phyloP scores from a whole-genome alignment of 129 eudicot genomes.

The Pittosporum tobira region DNA sequence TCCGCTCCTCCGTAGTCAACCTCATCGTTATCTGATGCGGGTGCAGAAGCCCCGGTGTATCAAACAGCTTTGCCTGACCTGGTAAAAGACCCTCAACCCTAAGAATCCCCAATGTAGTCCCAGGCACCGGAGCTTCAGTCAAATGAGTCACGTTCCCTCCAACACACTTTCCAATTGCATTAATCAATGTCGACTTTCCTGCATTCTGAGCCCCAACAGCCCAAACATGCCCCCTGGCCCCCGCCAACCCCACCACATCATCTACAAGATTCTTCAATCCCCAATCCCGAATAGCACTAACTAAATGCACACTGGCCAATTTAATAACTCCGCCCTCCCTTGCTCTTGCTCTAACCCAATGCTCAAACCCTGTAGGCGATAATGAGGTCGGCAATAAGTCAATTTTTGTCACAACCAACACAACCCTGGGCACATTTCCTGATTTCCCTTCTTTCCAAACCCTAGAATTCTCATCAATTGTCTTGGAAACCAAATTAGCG shows the following conservation, averaged over 20 bases:
- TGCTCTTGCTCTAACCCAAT: constrained; percentile 84
- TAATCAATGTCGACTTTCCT: constrained; percentile 79
- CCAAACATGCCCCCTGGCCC: constrained; percentile 90
- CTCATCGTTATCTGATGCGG: constrained; percentile 86
- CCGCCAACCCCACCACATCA: constrained; percentile 71
- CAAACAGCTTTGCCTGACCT: constrained; percentile 76
- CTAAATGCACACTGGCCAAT: constrained; percentile 76
- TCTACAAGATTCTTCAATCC: constrained; percentile 77
- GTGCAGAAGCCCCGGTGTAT: constrained; percentile 92
- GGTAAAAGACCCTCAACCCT: constrained; percentile 78
- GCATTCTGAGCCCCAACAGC: constrained; percentile 97
- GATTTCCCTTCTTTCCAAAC: constrained; percentile 92
- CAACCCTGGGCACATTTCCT: constrained; percentile 78
- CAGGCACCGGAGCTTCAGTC: constrained; percentile 94
- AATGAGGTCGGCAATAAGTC: constrained; percentile 61
- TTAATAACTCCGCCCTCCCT: constrained; percentile 73
- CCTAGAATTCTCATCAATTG: constrained; percentile 58
- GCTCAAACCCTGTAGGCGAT: constrained; percentile 73
- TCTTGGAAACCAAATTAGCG: constrained; percentile 52
- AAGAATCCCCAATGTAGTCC: constrained; percentile 91
- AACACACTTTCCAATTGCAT: constrained; percentile 75
- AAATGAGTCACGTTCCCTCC: constrained; percentile 60
- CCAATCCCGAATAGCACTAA: constrained; percentile 84
- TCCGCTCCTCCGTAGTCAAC: constrained; percentile 78
- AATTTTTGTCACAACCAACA: constrained; percentile 80